Evolutionary conservation across 345 rosid species (phyloP), one percentile per base, ranked within the genome.

Genomic region (Durio zibethinus): DNA sequence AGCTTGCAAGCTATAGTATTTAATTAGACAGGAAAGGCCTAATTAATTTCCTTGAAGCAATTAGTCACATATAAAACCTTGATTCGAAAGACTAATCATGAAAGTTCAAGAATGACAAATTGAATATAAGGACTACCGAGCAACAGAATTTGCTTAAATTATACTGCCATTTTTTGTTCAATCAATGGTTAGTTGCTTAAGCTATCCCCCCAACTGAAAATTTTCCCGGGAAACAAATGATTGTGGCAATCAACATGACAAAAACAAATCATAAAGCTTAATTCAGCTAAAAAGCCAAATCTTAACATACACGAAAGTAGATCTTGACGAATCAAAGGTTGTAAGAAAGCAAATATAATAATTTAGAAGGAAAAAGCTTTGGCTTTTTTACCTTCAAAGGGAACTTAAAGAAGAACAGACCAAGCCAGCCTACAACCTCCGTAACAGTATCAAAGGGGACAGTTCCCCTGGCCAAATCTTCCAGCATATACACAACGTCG

Each of bases 371-470:
- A 8, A 10, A 16, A 8, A 16, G 14, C 15, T 35, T 57, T 38
- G 5, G 45, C 76, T 69, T 21, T 23, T 16, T 84, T 88, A 92
- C 97, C 90, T 91, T 79, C 74, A 91, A 84, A 80, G 90, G 92
- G 79, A 91, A 82, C 63, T 77, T 84, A 76, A 94, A 75, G 81
- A 88, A 85, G 10, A 80, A 33, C 60, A 91, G 59, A 4, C 97
- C 95, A 35, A 94, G 84, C 56, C 72, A 80, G 53, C 98, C 98
- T 14, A 72, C 80, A 48, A 92, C 83, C 43, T 78, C 82, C 16
- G 90, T 90, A 33, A 91, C 90, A 56, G 98, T 88, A 75, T 86
- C 88, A 78, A 88, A 85, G 16, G 86, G 86, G 16, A 88, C 56
- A 14, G 62, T 77, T 12, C 88, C 90, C 31, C 72, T 88, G 9